Evolutionary conservation across 495 filamentous ascomycete genomes (phyloP).

Genomic region (Talaromyces borbonicus): DNA sequence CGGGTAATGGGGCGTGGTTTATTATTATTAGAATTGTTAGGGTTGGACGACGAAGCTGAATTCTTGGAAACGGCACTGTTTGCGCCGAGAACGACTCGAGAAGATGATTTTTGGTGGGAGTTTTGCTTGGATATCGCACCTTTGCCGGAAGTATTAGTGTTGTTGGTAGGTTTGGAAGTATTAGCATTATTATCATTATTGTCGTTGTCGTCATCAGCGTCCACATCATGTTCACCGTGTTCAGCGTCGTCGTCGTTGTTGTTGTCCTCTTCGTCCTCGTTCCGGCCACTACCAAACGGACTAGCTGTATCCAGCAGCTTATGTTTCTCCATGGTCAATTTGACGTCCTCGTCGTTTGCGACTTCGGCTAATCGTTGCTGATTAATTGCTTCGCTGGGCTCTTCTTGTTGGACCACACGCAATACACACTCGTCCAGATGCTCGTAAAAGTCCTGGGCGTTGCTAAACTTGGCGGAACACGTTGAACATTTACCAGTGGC

Average conservation of each 20-base stretch:
- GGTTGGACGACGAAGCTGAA: too few relatives aligned
- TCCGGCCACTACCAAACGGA: not conserved
- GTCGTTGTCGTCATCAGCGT: slow-evolving; percentile 15
- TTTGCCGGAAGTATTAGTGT: not conserved
- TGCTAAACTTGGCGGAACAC: slow-evolving; percentile 82
- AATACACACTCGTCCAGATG: slow-evolving; percentile 98
- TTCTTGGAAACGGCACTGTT: slow-evolving; percentile 40
- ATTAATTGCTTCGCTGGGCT: slow-evolving; percentile 93
- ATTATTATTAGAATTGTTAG: slow-evolving; percentile 13
- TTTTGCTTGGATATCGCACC: slow-evolving; percentile 4
- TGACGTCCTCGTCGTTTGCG: slow-evolving; percentile 70
- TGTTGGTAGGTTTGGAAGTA: not conserved
- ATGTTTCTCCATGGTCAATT: slow-evolving; percentile 77
- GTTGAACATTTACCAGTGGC: slow-evolving; percentile 93
- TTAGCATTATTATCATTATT: slow-evolving; percentile 1
- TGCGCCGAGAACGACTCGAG: slow-evolving; percentile 40
- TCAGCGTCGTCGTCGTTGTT: slow-evolving; percentile 51
- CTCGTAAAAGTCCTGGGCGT: slow-evolving; percentile 97
- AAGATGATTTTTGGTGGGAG: slow-evolving; percentile 12
- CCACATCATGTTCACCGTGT: slow-evolving; percentile 55
- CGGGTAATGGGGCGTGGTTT: slow-evolving; percentile 46
- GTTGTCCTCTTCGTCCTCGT: slow-evolving; percentile 53
- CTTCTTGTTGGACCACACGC: slow-evolving; percentile 93
- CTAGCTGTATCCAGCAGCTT: slow-evolving; percentile 53
- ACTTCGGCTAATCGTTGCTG: slow-evolving; percentile 74